Evolutionary conservation across 2,329 filamentous ascomycete genomes (phyloP).

Genomic region (Penicillium thymicola): DNA sequence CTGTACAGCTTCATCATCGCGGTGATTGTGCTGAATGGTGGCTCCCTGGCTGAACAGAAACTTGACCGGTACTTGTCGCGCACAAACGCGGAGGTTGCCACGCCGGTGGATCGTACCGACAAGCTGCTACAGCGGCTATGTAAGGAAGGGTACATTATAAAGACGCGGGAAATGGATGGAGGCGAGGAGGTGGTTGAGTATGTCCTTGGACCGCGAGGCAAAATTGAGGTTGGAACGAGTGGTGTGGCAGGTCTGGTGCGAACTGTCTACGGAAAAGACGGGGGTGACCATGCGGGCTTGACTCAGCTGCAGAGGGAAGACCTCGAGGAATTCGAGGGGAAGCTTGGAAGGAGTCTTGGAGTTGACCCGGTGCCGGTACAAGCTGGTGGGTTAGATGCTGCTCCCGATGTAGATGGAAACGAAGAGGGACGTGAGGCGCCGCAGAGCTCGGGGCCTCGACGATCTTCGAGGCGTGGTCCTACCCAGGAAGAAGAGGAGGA

Average conservation of each 20-base stretch:
- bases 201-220: slow-evolving; percentile 79
- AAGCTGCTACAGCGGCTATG: slow-evolving; percentile 70
- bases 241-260: slow-evolving; percentile 69
- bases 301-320: slow-evolving; percentile 12
- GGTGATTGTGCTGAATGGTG: slow-evolving; percentile 67
- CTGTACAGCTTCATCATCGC: slow-evolving; percentile 78
- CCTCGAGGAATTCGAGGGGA: slow-evolving; percentile 54
- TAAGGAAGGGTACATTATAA: slow-evolving; percentile 79
- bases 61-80: slow-evolving; percentile 71
- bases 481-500: not conserved
- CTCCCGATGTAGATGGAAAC: not conserved
- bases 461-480: slow-evolving; percentile 13
- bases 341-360: slow-evolving; percentile 55
- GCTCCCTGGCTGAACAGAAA: slow-evolving; percentile 75
- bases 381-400: slow-evolving; percentile 4
- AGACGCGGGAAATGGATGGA: slow-evolving; percentile 63
- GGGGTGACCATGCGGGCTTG: slow-evolving; percentile 15
- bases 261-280: slow-evolving; percentile 49
- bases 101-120: slow-evolving; percentile 73
- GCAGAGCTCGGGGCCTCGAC: slow-evolving; percentile 1
- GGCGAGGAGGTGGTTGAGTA: slow-evolving; percentile 78
- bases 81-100: slow-evolving; percentile 70
- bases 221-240: slow-evolving; percentile 75
- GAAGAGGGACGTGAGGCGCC: slow-evolving; percentile 1
- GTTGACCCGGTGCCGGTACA: slow-evolving; percentile 49